Base-by-base conservation (phyloP, 257 asterid genomes). In the Penstemon eatonii region DNA sequence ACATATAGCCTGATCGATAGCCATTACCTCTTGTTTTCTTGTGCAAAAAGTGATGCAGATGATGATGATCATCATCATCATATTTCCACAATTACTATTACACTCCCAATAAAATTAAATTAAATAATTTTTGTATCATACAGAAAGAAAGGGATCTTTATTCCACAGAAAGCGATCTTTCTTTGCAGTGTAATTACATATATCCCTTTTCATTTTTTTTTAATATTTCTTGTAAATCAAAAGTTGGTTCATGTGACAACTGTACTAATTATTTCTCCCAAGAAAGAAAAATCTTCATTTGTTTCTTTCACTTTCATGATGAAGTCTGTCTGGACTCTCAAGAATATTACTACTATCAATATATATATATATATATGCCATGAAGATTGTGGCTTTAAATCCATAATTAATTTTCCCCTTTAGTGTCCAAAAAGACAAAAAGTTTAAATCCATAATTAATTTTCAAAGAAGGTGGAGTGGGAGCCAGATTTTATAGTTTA, bases 271-370 rank as follows among this genome's bases (percentile, higher is more conserved):
- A 76, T 76, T 74, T 53, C 66, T n/a, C 56, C 77, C 75, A 70
- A 76, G 85, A 80, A 80, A 73, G 74, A 69, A 73, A 71, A 62
- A 57, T 64, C 60, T 74, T 76, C 78, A 61, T 60, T 72, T 81
- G 77, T 78, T 65, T 70, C 79, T 81, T 81, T 68, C 66, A 8
- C n/a, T 9, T 57, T 73, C 70, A 69, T 56, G 36, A 61, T 61
- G 55, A 56, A 63, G 41, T 38, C 33, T 25, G 33, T 25, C 4
- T 11, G n/a, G 75, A n/a, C n/a, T n/a, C n/a, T n/a, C n/a, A n/a
- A 54, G 79, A 73, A 73, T 73, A 73, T 63, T 64, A 50, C 5
- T 53, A 69, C 53, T 5, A 25, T 15, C 18, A 15, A 15, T 15
- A 15, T 15, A 25, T 25, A 25, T 25, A 1, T 1, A 2, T 2